Evolutionary conservation across 768 basidiomycete genomes (phyloP), one percentile per base, ranked within the genome.

Genomic region (Pleurotus giganteus): DNA sequence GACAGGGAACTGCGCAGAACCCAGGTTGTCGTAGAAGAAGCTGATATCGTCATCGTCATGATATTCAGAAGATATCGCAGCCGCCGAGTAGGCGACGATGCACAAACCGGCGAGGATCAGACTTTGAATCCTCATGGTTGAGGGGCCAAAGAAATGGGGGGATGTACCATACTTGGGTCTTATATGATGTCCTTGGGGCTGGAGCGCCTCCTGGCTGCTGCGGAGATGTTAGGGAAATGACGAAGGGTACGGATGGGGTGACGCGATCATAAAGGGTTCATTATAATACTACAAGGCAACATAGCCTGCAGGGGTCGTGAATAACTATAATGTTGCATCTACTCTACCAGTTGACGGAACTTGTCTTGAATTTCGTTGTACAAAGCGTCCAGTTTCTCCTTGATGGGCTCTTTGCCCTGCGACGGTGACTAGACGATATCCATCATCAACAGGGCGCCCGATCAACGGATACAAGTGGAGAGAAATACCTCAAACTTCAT

Each of bases 401-500:
- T 86, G 65, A 97, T 87, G 3, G 78, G 71, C 56, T 93, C 91
- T 71, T 94, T 81, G 34, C 94, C 93, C 75, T 94, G 88, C 6
- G 93, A 91, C 15, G 97, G 97, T 21, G 89, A 90, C 91, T 95
- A 64, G 17, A 51, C 45, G 29, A 54, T 17, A 39, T 31, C 8
- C n/a, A 41, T 41, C 2, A 21, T n/a, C 39, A 43, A 45, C 27
- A 11, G 61, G 37, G 11, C 31, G 44, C 46, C n/a, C n/a, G n/a
- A 5, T 37, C 45, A 24, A 31, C 24, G 41, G 13, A 32, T 15
- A 51, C 24, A 21, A 47, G 11, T 7, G 21, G n/a, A 17, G 19
- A 11, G 12, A 60, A 83, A 46, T 63, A 93, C 94, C 86, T 97
- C 94, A 66, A 97, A 98, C 70, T 98, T 98, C 94, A 96, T 95